Evolutionary conservation across 495 filamentous ascomycete species (phyloP).

Genomic region (Pseudevernia furfuracea): DNA sequence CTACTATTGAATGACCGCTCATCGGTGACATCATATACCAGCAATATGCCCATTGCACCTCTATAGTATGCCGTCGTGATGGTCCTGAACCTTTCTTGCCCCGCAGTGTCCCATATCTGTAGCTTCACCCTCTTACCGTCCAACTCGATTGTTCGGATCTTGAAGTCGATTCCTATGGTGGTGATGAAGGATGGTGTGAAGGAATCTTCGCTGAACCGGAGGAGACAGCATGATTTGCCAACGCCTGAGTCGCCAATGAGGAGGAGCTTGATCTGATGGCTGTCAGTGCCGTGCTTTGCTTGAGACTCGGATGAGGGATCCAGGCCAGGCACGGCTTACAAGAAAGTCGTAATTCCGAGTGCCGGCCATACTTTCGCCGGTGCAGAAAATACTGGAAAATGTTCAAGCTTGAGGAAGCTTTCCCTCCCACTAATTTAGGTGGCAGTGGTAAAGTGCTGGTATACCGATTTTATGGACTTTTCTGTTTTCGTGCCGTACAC

Average conservation of each 20-base stretch:
- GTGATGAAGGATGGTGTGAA: constrained; percentile 99
- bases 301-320: background rate
- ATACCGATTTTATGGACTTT: background rate
- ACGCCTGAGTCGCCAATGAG: constrained; percentile 98
- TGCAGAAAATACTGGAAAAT: constrained; percentile 9
- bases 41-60: constrained; percentile 94
- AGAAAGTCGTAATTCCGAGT: constrained; percentile 98
- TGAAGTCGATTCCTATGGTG: constrained; percentile 99
- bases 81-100: constrained; percentile 94
- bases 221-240: constrained; percentile 95
- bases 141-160: constrained; percentile 96
- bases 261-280: constrained; percentile 84
- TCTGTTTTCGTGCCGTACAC: background rate
- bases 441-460: background rate
- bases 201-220: constrained; percentile 97
- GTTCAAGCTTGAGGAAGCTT: constrained; percentile 9
- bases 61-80: constrained; percentile 99
- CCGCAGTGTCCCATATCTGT: constrained; percentile 99
- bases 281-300: background rate
- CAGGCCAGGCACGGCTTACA: constrained; percentile 45
- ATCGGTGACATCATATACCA: constrained; percentile 98
- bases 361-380: constrained; percentile 65
- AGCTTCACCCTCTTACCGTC: constrained; percentile 97
- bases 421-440: background rate
- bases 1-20: constrained; percentile 93